phyloP scores from a whole-genome alignment of 2,329 filamentous ascomycete genomes.

The Aureobasidium sp. region DNA sequence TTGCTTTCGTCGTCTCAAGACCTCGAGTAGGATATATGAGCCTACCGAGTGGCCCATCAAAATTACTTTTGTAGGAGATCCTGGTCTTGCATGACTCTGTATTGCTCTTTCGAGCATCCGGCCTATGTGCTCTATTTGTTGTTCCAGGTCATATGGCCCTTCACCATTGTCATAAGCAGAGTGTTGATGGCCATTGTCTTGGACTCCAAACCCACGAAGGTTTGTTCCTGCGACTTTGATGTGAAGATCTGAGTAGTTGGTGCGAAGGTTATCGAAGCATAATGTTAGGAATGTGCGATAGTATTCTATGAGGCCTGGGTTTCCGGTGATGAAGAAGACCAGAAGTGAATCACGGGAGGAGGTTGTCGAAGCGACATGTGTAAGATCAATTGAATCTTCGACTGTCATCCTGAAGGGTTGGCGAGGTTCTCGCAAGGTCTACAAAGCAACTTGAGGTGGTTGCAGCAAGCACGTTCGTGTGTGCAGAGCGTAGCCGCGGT shows the following conservation, averaged over 20 bases:
- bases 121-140: constrained; percentile 44
- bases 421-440: too few species aligned
- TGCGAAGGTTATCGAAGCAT: constrained; percentile 44
- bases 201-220: constrained; percentile 35
- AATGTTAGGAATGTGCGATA: constrained; percentile 59
- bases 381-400: not conserved
- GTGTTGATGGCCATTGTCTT: not conserved
- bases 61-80: constrained; percentile 20
- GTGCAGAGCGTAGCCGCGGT: not conserved
- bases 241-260: not conserved
- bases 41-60: constrained; percentile 41
- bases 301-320: constrained; percentile 67
- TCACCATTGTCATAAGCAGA: not conserved
- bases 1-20: constrained; percentile 23
- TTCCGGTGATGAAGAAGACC: constrained; percentile 67
- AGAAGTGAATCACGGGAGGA: constrained; percentile 33
- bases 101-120: constrained; percentile 32
- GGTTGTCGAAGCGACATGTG: not conserved
- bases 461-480: not conserved
- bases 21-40: constrained; percentile 37
- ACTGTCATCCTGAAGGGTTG: too few species aligned
- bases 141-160: constrained; percentile 34
- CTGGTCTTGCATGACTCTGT: not conserved
- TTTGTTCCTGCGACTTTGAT: constrained; percentile 9
- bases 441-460: not conserved